Evolutionary conservation across 306 rosid genomes (phyloP), one percentile per base, ranked within the genome.

Genomic region (Lotus japonicus): DNA sequence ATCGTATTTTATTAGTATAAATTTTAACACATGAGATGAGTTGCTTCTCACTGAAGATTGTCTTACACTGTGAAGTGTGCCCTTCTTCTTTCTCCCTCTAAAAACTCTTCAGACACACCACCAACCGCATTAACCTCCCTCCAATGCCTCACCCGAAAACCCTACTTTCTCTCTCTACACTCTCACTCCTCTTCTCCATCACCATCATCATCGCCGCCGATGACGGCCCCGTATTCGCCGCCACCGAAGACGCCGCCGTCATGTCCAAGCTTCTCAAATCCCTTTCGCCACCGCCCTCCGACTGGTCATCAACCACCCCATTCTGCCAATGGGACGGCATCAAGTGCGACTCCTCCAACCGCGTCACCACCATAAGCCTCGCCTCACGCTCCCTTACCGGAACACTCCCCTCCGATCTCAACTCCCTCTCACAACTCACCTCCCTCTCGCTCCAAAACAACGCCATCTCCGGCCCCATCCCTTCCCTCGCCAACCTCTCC

Each of bases 271-370:
- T 92, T 6, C 58, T 64, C 0, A 65, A 77, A 41, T 77, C 82
- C 21, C 41, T 92, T 2, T 55, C 48, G 0, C 80, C 81, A 0
- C 16, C 77, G 0, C 92, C 95, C 5, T 4, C 66, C 0, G 81
- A 42, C 15, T 92, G 98, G 98, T 81, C 92, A 1, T 1, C 59
- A 9, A 0, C 53, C 11, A 6, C 77, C 9, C 9, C 60, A 4
- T 76, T 44, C 85, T 92, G 98, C 70, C 0, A 55, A 6, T 92
- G 98, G 98, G 12, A 58, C 0, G 90, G 89, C 16, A 39, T 92
- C 43, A 49, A 44, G 0, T 92, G 98, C 65, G 92, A 82, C 63
- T 9, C 55, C 7, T 75, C 90, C 0, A 39, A 49, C 58, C 83
- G 87, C 10, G 96, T 92, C 13, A 82, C 77, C 75, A 14, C 74